A percentile compares a stretch with the other conserved stretches of the same genome.
Evolutionary conservation across 352 stramenopile genomes (phyloP).

Genomic region (Phytophthora ohioensis): DNA sequence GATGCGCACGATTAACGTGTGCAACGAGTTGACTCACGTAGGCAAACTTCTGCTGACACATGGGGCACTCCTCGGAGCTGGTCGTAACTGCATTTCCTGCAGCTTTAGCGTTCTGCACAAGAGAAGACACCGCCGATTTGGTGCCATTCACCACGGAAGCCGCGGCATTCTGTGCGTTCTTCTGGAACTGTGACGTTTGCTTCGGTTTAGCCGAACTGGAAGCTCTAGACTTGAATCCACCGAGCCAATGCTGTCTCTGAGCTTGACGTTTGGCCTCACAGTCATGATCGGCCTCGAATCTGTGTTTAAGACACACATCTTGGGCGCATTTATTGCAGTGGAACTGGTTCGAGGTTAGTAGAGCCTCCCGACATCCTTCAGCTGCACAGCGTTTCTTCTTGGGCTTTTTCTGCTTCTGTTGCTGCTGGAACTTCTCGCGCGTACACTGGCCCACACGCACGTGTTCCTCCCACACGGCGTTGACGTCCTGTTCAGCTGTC

Average conservation of each 20-base stretch:
- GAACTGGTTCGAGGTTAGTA: constrained; percentile 79
- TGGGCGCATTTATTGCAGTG: constrained; percentile 72
- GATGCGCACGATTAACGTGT: constrained; percentile 78
- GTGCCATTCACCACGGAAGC: constrained; percentile 47
- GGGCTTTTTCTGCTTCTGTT: constrained; percentile 57
- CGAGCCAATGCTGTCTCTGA: constrained; percentile 55
- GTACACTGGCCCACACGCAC: constrained; percentile 65
- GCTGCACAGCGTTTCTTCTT: constrained; percentile 81
- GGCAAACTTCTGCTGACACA: constrained; percentile 77
- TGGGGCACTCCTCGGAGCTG: constrained; percentile 67
- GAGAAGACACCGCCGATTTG: constrained; percentile 49
- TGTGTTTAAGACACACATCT: constrained; percentile 79
- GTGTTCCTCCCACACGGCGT: constrained; percentile 77
- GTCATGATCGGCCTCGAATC: constrained; percentile 80
- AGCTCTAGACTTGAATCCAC: constrained; percentile 18
- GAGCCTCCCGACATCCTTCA: constrained; percentile 62
- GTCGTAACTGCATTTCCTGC: constrained; percentile 41
- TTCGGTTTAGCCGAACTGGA: constrained; percentile 21
- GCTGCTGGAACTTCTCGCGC: constrained; percentile 43
- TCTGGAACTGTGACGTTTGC: constrained; percentile 33
- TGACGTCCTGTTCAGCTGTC: constrained; percentile 80
- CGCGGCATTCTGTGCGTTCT: constrained; percentile 45
- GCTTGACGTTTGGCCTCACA: constrained; percentile 50
- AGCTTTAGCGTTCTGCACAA: constrained; percentile 63
- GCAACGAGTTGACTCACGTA: constrained; percentile 80